Conservation (phyloP, 1,139 yeast genomes). For the Kodamaea derodonti region DNA sequence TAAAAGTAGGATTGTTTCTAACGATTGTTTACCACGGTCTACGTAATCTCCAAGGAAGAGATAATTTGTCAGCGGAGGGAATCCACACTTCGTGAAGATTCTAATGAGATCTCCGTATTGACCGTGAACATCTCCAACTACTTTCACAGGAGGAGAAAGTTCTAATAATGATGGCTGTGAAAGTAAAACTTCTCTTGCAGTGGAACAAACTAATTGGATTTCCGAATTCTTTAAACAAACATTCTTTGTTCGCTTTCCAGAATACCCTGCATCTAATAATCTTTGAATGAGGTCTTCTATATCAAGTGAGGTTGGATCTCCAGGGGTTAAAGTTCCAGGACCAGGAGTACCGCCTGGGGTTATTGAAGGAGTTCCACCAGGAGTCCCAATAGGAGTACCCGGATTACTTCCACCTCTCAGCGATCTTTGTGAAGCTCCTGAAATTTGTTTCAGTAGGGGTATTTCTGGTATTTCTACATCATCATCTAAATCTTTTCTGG, state of each 20-base stretch:
- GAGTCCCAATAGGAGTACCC: neutral
- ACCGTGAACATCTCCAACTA: slow-evolving; percentile 97
- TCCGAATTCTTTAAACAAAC: slow-evolving; percentile 87
- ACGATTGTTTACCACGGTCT: slow-evolving; percentile 91
- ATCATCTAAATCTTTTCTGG: slow-evolving; percentile 8
- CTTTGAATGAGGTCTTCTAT: slow-evolving; percentile 88
- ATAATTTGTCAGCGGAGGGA: slow-evolving; percentile 94
- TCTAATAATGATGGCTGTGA: slow-evolving; percentile 88
- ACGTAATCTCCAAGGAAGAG: slow-evolving; percentile 93
- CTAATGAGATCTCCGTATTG: slow-evolving; percentile 90
- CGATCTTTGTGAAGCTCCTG: neutral
- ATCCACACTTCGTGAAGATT: slow-evolving; percentile 92
- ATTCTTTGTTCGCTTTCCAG: slow-evolving; percentile 86
- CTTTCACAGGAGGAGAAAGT: slow-evolving; percentile 91
- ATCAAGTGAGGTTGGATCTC: slow-evolving; percentile 42
- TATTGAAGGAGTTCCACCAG: too few relatives aligned
- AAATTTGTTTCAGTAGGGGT: neutral
- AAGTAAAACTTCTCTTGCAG: slow-evolving; percentile 82
- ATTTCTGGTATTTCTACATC: neutral
- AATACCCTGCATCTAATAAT: slow-evolving; percentile 89
- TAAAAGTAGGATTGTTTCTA: slow-evolving; percentile 82
- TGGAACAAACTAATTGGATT: slow-evolving; percentile 78
- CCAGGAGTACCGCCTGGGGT: slow-evolving; percentile 7
- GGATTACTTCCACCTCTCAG: neutral
- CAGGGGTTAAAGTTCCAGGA: slow-evolving; percentile 11